Evolutionary conservation across 805 yeast genomes (phyloP), one percentile per base, ranked within the genome.

Genomic region (Kluyveromyces nonfermentans): DNA sequence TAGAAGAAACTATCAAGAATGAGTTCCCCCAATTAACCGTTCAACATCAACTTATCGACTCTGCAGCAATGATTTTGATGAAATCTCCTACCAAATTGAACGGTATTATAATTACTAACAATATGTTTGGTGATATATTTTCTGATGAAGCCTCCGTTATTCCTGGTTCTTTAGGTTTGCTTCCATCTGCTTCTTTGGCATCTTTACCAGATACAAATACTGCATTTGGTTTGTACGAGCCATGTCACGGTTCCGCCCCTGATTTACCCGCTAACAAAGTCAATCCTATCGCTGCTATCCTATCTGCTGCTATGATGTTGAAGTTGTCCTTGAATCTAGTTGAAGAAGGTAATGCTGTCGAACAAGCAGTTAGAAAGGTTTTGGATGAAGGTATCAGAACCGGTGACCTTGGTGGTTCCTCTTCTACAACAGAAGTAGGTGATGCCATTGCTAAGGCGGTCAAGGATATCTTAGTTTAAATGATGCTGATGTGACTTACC

Each of bases 171-270:
- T 73, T 93, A 50, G 98, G 98, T 48, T 76, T 93, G 53, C 75
- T 93, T 52, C 98, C 98, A 41, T 86, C 96, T 45, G 74, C 98
- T 3, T 90, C 97, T 17, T 77, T 93, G 60, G 93, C 97, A 3
- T 87, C 97, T n/a, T 74, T 93, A 61, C 98, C 98, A 43, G 96
- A 90, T 67, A 78, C 90, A 33, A 89, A 89, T 73, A 71, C 75
- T 41, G 97, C 97, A 1, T 89, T 93, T 62, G 98, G 98, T 46
- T 73, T 93, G 51, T 93, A 93, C 64, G 98, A 93, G 71, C 97
- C 98, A 53, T 90, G 97, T 62, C 98, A 90, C 64, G 98, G 98
- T 39, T 83, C 96, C 38, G 98, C 98, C 31, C 98, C 98, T 42
- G 98, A 90, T 65, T 78, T 90, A 61, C 80, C 82, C 42, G 71